phyloP scores from a whole-genome alignment of 345 rosid genomes.

The Jatropha curcas region DNA sequence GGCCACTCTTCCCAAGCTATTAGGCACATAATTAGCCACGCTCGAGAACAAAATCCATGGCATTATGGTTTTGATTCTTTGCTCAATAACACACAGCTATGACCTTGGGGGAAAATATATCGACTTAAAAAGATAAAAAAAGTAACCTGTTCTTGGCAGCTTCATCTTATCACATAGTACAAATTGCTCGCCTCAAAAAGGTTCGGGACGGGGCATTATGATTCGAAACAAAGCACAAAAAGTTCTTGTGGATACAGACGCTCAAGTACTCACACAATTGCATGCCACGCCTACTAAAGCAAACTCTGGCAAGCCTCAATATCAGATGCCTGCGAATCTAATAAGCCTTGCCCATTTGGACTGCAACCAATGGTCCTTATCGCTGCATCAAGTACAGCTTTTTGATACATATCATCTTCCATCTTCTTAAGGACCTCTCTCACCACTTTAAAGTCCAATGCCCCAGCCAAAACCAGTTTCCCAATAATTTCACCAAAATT shows the following conservation, averaged over 20 bases:
- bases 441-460: slow-evolving; percentile 52
- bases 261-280: not conserved
- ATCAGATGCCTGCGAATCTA: slow-evolving; percentile 53
- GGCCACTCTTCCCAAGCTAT: slow-evolving; percentile 30
- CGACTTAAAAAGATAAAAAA: slow-evolving; percentile 31
- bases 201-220: slow-evolving; percentile 12
- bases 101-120: slow-evolving; percentile 36
- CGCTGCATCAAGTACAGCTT: slow-evolving; percentile 56
- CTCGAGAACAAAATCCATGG: slow-evolving; percentile 44
- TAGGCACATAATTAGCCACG: slow-evolving; percentile 28
- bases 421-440: slow-evolving; percentile 62
- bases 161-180: slow-evolving; percentile 39
- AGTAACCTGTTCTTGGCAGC: slow-evolving; percentile 30
- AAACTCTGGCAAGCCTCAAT: slow-evolving; percentile 61
- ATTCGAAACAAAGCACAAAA: slow-evolving; percentile 14
- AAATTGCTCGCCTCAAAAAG: slow-evolving; percentile 32
- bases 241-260: slow-evolving; percentile 12
- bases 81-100: slow-evolving; percentile 35
- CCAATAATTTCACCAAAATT: slow-evolving; percentile 80
- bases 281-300: slow-evolving; percentile 22
- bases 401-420: slow-evolving; percentile 62
- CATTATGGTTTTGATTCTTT: slow-evolving; percentile 28
- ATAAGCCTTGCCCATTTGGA: slow-evolving; percentile 40
- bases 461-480: slow-evolving; percentile 50
- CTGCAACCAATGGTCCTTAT: slow-evolving; percentile 37